These are phyloP conservation scores for Meyerozyma guilliermondii DNA, from an alignment of 1,139 yeast genomes.

Conservation along the genomic window DNA sequence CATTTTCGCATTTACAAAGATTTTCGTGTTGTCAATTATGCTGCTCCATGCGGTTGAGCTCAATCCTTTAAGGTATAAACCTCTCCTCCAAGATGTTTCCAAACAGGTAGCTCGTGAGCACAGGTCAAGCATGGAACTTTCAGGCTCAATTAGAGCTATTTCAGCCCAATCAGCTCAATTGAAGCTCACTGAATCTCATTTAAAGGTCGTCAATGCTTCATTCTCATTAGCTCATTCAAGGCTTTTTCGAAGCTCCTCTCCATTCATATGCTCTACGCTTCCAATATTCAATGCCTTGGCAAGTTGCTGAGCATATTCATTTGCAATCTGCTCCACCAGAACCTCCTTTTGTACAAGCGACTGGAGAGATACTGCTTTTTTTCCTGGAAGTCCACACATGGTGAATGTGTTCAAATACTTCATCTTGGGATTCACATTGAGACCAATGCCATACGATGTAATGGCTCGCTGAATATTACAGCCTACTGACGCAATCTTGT, in stretches of 20 bases:
- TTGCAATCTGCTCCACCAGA: constrained; percentile 42
- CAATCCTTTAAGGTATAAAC: too few species aligned
- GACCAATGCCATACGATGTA: constrained; percentile 85
- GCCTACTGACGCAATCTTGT: constrained; percentile 87
- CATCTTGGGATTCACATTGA: constrained; percentile 73
- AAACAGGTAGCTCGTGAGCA: too few species aligned
- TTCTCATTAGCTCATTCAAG: too few species aligned
- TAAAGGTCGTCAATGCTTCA: background rate
- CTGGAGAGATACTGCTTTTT: constrained; percentile 35
- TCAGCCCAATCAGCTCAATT: too few species aligned
- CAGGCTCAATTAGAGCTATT: too few species aligned
- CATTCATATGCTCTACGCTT: constrained; percentile 41
- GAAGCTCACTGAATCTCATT: too few species aligned
- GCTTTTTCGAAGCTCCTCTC: constrained; percentile 16
- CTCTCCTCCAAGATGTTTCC: too few species aligned
- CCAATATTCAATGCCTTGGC: constrained; percentile 44
- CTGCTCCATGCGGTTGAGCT: too few species aligned
- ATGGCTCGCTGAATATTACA: constrained; percentile 79
- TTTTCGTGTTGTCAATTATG: too few species aligned
- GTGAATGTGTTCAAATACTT: constrained; percentile 63
- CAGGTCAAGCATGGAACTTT: too few species aligned
- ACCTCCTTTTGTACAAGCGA: constrained; percentile 11
- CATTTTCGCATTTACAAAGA: too few species aligned
- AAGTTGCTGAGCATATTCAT: constrained; percentile 47
- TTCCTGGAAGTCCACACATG: constrained; percentile 81